Evolutionary conservation across 768 basidiomycete genomes (phyloP).

Genomic region (Tephrocybe sp.): DNA sequence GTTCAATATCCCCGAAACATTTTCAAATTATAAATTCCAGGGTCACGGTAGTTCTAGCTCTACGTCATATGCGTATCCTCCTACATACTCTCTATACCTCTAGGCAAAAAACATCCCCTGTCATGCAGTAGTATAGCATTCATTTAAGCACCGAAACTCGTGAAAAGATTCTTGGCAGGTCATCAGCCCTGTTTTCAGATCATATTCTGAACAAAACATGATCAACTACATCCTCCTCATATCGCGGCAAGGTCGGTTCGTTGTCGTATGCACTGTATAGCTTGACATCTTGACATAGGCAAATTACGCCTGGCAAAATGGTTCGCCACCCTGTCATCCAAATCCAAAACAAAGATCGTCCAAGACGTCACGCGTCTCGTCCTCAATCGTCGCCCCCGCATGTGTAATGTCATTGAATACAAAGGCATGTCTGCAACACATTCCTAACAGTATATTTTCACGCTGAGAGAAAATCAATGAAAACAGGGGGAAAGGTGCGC

Average conservation of each 20-base stretch:
- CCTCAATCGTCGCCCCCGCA: conserved; percentile 78
- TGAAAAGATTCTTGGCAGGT: background rate
- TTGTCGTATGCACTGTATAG: background rate
- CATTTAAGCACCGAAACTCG: too few species aligned
- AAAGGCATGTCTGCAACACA: conserved; percentile 58
- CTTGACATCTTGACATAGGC: conserved; percentile 40
- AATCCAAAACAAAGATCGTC: conserved; percentile 86
- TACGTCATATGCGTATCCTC: background rate
- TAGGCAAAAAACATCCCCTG: background rate
- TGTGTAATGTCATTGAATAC: conserved; percentile 97
- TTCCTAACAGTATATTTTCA: conserved; percentile 29
- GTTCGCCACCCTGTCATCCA: conserved; percentile 83
- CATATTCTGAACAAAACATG: conserved; percentile 34
- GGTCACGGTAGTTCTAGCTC: too few species aligned
- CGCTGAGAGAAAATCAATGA: background rate
- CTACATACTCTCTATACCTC: background rate
- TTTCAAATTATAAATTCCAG: conserved; percentile 46
- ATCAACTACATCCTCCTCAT: conserved; percentile 94
- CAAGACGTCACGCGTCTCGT: conserved; percentile 96
- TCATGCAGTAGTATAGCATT: too few species aligned
- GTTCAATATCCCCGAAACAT: conserved; percentile 53
- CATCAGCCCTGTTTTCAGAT: background rate
- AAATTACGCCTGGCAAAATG: conserved; percentile 96
- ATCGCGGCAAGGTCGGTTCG: conserved; percentile 76
- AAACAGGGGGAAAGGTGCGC: conserved; percentile 34